phyloP scores from a whole-genome alignment of 208 protist genomes.

The Leishmania amazonensis region DNA sequence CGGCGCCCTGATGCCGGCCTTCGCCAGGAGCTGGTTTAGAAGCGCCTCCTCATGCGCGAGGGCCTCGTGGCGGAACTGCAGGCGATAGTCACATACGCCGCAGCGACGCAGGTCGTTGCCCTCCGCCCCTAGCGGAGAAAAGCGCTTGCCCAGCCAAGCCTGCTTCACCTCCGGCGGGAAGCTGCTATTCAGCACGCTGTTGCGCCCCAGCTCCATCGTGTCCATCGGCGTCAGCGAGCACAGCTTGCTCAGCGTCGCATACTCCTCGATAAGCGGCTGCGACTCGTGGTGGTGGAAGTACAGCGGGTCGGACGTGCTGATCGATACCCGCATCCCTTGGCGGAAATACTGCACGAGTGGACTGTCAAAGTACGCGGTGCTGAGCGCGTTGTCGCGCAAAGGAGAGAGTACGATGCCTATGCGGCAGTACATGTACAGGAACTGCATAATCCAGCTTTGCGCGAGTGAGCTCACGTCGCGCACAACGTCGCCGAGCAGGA shows the following conservation, averaged over 20 bases:
- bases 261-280: constrained; percentile 88
- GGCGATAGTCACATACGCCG: constrained; percentile 79
- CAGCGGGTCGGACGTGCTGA: constrained; percentile 97
- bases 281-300: constrained; percentile 88
- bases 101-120: constrained; percentile 72
- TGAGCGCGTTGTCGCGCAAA: constrained; percentile 97
- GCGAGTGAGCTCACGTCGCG: constrained; percentile 96
- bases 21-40: constrained; percentile 71
- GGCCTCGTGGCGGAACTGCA: constrained; percentile 83
- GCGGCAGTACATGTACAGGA: constrained; percentile 97
- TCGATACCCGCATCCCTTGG: constrained; percentile 95
- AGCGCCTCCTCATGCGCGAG: constrained; percentile 81
- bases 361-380: constrained; percentile 95
- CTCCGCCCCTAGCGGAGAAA: constrained; percentile 33
- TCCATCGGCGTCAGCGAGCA: constrained; percentile 77
- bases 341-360: constrained; percentile 95
- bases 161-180: constrained; percentile 77
- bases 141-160: constrained; percentile 76
- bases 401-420: constrained; percentile 98
- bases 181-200: constrained; percentile 90
- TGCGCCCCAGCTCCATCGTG: constrained; percentile 87
- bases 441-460: constrained; percentile 97
- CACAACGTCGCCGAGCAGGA: constrained; percentile 95
- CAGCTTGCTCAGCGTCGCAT: constrained; percentile 87
- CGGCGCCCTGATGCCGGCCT: constrained; percentile 53